Evolutionary conservation across 2,329 filamentous ascomycete genomes (phyloP), one percentile per base, ranked within the genome.

Genomic region (Dendrostoma leiphaemia): DNA sequence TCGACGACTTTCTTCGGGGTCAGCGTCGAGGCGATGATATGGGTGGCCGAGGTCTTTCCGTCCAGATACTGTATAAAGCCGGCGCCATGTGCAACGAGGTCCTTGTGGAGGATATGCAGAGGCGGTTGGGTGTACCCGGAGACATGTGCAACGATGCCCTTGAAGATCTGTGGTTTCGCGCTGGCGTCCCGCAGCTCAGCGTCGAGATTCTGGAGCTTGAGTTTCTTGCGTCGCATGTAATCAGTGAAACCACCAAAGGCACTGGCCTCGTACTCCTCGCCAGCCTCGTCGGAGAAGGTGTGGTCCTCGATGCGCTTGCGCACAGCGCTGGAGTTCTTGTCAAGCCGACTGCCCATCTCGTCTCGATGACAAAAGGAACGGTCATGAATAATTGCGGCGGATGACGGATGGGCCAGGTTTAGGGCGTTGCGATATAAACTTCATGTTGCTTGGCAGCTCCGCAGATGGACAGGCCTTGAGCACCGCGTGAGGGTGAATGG

Each of bases 101-200:
- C 80, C 50, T 79, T 85, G 73, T 96, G 93, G 17, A 99, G 81
- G 41, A 77, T 79, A 50, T 46, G 92, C 50, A 97, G 76, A 1
- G 92, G 91, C 1, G 94, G 94, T 64, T 97, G 93, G 0, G 94
- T 99, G 67, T 97, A 99, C 46, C 94, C 94, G 63, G 92, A 96
- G 23, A 99, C 88, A 71, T 97, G 90, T 9, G 88, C 91, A 12
- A 96, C 91, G 8, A 97, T 81, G 1, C 91, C 91, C 62, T 88
- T 90, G 77, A 99, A 99, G 49, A 99, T 91, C 58, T 83, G 84
- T 9, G 91, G 90, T 60, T 89, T 90, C 61, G 87, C 85, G 1
- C 85, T 82, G 4, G 83, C 76, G 29, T 88, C 81, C 55, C 93
- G 86, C 41, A 96, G 77, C 51, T 96, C 84, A 8, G 85, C 86